Percentiles rank a stretch among this genome's conserved stretches.
Conservation (phyloP, 768 basidiomycete genomes). For the Leccinum obscurum region DNA sequence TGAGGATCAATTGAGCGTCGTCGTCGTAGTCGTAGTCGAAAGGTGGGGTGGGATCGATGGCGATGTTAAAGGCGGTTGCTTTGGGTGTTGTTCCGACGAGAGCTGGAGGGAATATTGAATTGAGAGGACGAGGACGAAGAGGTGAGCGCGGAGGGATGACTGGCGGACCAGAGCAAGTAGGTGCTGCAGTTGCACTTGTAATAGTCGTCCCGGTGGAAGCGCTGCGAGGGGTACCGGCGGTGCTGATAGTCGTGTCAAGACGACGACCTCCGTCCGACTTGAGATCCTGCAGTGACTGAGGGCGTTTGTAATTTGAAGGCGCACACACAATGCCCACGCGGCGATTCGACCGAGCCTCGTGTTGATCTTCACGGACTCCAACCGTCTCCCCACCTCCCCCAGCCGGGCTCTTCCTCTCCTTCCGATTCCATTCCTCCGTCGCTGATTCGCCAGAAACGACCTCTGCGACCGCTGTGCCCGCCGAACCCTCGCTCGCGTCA, state of each 20-base stretch:
- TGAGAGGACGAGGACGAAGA: slow-evolving; percentile 31
- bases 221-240: slow-evolving; percentile 7
- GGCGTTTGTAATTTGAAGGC: slow-evolving; percentile 37
- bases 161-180: slow-evolving; percentile 14
- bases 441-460: slow-evolving; percentile 11
- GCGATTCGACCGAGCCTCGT: slow-evolving; percentile 40
- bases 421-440: neutral
- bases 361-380: slow-evolving; percentile 23
- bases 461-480: slow-evolving; percentile 3
- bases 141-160: slow-evolving; percentile 34
- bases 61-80: slow-evolving; percentile 4
- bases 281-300: slow-evolving; percentile 32
- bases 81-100: slow-evolving; percentile 15
- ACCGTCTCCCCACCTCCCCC: slow-evolving; percentile 24
- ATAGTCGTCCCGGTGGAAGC: slow-evolving; percentile 8
- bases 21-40: slow-evolving; percentile 23
- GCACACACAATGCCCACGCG: slow-evolving; percentile 45
- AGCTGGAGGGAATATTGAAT: slow-evolving; percentile 5
- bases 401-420: slow-evolving; percentile 2
- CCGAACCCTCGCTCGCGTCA: slow-evolving; percentile 19
- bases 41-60: neutral
- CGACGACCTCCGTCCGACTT: slow-evolving; percentile 14
- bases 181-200: neutral
- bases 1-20: slow-evolving; percentile 20
- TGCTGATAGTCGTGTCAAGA: slow-evolving; percentile 16